Conservation (phyloP, 768 basidiomycete genomes). For the Sutorius australiensis region DNA sequence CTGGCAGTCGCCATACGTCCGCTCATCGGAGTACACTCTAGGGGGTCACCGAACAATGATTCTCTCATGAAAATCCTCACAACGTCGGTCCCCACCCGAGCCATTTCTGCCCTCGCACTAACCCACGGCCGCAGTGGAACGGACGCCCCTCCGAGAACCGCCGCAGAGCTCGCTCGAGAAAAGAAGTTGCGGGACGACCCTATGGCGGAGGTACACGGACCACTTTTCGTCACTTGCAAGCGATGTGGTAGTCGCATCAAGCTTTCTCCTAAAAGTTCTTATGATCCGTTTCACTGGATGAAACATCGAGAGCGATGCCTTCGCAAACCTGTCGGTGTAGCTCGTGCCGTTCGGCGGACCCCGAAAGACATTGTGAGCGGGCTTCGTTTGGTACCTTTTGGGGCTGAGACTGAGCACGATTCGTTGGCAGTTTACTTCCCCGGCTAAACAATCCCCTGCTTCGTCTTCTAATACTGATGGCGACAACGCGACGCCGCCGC, state of each 20-base stretch:
- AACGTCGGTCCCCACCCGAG: constrained; percentile 16
- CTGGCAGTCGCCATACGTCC: constrained; percentile 7
- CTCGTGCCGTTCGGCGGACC: constrained; percentile 13
- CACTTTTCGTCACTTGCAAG: constrained; percentile 50
- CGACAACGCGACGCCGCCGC: constrained; percentile 33
- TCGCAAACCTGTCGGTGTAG: constrained; percentile 36
- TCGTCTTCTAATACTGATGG: constrained; percentile 30
- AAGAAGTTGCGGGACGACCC: constrained; percentile 50
- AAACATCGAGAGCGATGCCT: constrained; percentile 61
- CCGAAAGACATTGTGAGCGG: constrained; percentile 25
- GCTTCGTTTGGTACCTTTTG: neutral
- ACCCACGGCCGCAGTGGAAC: constrained; percentile 18
- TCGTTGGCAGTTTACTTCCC: constrained; percentile 17
- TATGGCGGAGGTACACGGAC: constrained; percentile 48
- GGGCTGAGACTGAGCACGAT: constrained; percentile 1
- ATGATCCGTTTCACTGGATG: constrained; percentile 64
- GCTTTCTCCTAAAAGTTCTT: constrained; percentile 63
- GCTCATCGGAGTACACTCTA: constrained; percentile 21
- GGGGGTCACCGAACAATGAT: constrained; percentile 25
- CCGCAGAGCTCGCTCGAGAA: constrained; percentile 48
- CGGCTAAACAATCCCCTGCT: constrained; percentile 21
- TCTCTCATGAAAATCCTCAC: constrained; percentile 19
- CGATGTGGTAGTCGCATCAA: constrained; percentile 57
- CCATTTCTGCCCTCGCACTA: constrained; percentile 1
- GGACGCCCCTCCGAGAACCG: constrained; percentile 32